Evolutionary conservation across 345 rosid genomes (phyloP).

Genomic region (Populus alba): DNA sequence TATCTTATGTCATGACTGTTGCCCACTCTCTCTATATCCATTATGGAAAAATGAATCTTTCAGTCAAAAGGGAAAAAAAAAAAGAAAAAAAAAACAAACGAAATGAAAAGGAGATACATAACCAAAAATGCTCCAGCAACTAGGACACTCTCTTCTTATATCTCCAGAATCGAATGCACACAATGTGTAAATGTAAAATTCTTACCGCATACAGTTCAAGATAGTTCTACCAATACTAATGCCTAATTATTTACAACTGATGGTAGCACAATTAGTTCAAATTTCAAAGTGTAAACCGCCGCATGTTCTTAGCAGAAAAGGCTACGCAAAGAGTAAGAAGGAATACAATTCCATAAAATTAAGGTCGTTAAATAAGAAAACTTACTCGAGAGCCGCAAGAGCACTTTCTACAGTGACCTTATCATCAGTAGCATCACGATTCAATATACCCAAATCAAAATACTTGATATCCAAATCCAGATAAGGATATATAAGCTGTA

Average conservation of each 20-base stretch:
- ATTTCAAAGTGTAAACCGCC: no score
- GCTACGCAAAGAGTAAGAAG: not conserved
- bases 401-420: constrained; percentile 82
- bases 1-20: not conserved
- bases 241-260: no score
- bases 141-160: no score
- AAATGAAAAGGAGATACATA: no score
- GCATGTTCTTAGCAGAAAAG: not conserved
- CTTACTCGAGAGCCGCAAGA: constrained; percentile 80
- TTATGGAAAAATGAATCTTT: not conserved
- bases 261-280: no score
- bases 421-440: constrained; percentile 90
- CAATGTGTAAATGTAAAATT: no score
- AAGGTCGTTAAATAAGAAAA: not conserved
- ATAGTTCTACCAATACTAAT: no score
- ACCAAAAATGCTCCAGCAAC: no score
- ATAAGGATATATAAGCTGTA: constrained; percentile 82
- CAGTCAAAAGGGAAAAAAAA: no score
- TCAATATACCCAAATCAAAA: constrained; percentile 82
- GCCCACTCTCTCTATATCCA: not conserved
- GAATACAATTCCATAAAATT: not conserved
- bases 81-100: no score
- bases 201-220: no score
- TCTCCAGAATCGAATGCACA: no score
- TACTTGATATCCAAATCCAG: constrained; percentile 85